These are phyloP conservation scores for Aspergillus sp. DNA, from an alignment of 2,329 filamentous ascomycete species.

Conservation along the genomic window DNA sequence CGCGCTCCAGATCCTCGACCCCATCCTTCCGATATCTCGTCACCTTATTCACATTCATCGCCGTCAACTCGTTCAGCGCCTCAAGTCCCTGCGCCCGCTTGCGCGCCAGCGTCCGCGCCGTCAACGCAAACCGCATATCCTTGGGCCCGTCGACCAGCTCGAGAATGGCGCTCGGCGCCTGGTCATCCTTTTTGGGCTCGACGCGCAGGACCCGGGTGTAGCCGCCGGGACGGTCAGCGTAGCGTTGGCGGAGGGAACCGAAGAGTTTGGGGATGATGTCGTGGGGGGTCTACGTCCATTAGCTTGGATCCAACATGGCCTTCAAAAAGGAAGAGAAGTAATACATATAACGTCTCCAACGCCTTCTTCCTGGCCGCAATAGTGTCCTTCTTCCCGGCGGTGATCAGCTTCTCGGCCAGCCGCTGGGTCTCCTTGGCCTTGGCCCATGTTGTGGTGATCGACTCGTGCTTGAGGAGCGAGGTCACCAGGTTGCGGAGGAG, in stretches of 20 bases:
- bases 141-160: constrained; percentile 90
- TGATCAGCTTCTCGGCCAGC: constrained; percentile 88
- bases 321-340: constrained; percentile 21
- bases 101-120: constrained; percentile 70
- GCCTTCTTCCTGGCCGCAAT: constrained; percentile 67
- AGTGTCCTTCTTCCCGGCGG: constrained; percentile 85
- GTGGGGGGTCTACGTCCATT: constrained; percentile 28
- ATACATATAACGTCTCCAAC: constrained; percentile 75
- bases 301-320: neutral
- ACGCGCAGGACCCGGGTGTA: constrained; percentile 93
- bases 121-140: constrained; percentile 92
- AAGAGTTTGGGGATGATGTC: constrained; percentile 71
- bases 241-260: constrained; percentile 69
- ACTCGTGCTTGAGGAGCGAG: constrained; percentile 84
- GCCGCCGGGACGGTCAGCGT: constrained; percentile 69
- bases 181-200: constrained; percentile 78
- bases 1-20: constrained; percentile 55
- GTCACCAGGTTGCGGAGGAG: constrained; percentile 93
- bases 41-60: constrained; percentile 72
- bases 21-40: constrained; percentile 63
- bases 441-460: constrained; percentile 87
- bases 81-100: constrained; percentile 44
- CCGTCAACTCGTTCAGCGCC: constrained; percentile 60
- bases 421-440: constrained; percentile 97
- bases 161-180: constrained; percentile 81